Evolutionary conservation across 495 filamentous ascomycete species (phyloP).

Genomic region (Aspergillus biplanus): DNA sequence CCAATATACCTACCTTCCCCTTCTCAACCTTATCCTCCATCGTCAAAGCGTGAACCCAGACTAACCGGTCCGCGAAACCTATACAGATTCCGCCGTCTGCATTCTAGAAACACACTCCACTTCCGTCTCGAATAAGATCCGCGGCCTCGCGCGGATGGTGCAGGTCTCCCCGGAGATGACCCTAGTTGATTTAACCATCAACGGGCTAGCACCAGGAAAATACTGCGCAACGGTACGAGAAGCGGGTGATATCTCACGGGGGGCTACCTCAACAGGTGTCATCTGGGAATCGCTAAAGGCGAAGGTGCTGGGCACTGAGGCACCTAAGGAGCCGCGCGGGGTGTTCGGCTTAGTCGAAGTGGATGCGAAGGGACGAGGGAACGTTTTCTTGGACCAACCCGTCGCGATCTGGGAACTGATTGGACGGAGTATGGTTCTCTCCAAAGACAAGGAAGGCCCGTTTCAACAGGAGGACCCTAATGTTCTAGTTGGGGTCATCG

Average conservation of each 20-base stretch:
- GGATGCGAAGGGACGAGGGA: constrained; percentile 62
- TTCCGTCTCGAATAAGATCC: constrained; percentile 61
- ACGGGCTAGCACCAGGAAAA: constrained; percentile 77
- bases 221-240: constrained; percentile 84
- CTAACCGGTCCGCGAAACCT: background rate
- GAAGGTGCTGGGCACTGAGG: constrained; percentile 50
- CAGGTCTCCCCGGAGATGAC: constrained; percentile 76
- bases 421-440: constrained; percentile 84
- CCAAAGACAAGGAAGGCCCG: constrained; percentile 50
- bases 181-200: constrained; percentile 84
- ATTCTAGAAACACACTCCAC: constrained; percentile 89
- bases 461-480: constrained; percentile 73
- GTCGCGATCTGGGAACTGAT: constrained; percentile 95
- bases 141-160: constrained; percentile 80
- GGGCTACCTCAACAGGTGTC: constrained; percentile 77
- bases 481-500: constrained; percentile 90
- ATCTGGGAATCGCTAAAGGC: constrained; percentile 70
- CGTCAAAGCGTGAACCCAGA: background rate
- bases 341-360: constrained; percentile 76
- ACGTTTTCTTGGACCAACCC: constrained; percentile 75
- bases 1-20: background rate
- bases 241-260: constrained; percentile 86
- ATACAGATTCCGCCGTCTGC: constrained; percentile 83
- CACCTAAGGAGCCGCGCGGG: constrained; percentile 58
- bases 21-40: no score